Evolutionary conservation across 2,329 filamentous ascomycete species (phyloP), one percentile per base, ranked within the genome.

Genomic region (Volutella citrinella): DNA sequence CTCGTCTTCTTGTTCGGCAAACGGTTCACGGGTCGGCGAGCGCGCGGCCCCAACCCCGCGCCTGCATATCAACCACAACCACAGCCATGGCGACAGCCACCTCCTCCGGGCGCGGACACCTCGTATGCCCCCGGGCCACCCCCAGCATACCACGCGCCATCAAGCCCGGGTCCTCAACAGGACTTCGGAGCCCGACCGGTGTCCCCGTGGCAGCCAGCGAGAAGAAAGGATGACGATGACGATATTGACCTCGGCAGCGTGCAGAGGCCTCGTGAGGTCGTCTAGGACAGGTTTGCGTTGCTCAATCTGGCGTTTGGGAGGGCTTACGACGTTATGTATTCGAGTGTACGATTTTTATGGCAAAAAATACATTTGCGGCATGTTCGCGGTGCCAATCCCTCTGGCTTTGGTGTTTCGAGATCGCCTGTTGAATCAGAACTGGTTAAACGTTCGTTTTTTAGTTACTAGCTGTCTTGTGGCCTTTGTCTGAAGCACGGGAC

Each of bases 1-100:
- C 45, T 72, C 15, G 45, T 65, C 32, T 52, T 63, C 27, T 59
- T 57, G 32, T 50, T 59, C 27, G n/a, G n/a, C n/a, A n/a, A n/a
- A n/a, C n/a, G n/a, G n/a, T n/a, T 52, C 55, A 20, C 48, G 47
- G 20, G 46, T 30, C 50, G 45, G 21, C 44, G 31, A 4, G 46
- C 42, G 14, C 42, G 36, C 34, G 24, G 20, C 19, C 33, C 26
- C 26, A 24, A 7, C 30, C 39, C 39, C 26, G 9, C 20, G 52
- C 21, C 20, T 9, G 20, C 9, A 22, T 22, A 9, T 22, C 20
- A 22, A 22, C 20, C 20, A 22, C n/a, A n/a, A n/a, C 46, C 50
- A 9, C 47, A 56, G 11, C 50, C 56, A 13, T 62, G 59, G 59
- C 48, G 55, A 29, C 46, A 49, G 23, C 45, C 45, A 17, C 40